Percentiles rank a stretch among this genome's conserved stretches.
These are phyloP conservation scores for Lactarius hengduanensis DNA, from an alignment of 768 basidiomycete species.

Conservation along the genomic window DNA sequence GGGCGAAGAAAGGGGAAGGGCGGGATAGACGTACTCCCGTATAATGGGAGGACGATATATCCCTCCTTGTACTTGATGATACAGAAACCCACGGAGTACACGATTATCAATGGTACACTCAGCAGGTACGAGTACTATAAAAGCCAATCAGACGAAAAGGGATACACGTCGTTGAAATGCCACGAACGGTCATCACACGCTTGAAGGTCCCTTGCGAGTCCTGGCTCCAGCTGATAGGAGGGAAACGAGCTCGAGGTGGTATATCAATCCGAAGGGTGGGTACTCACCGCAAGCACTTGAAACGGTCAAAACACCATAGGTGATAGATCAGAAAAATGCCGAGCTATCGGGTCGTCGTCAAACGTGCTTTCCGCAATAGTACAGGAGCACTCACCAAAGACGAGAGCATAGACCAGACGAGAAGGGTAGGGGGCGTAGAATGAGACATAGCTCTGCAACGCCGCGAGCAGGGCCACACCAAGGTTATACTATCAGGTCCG, in stretches of 20 bases:
- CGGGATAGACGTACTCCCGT: slow-evolving; percentile 43
- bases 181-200: slow-evolving; percentile 76
- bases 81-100: slow-evolving; percentile 63
- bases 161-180: background rate
- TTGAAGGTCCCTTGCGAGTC: slow-evolving; percentile 75
- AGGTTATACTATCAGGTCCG: too few relatives aligned
- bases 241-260: background rate
- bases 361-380: background rate
- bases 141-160: background rate
- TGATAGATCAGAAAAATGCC: slow-evolving; percentile 66
- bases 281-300: slow-evolving; percentile 67
- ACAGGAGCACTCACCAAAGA: slow-evolving; percentile 43
- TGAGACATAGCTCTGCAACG: slow-evolving; percentile 13
- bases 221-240: slow-evolving; percentile 57
- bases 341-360: slow-evolving; percentile 41
- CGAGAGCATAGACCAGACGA: slow-evolving; percentile 62
- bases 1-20: background rate
- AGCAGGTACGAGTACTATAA: slow-evolving; percentile 69
- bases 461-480: background rate
- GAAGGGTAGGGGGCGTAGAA: slow-evolving; percentile 33
- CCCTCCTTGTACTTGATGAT: slow-evolving; percentile 76
- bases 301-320: slow-evolving; percentile 77
- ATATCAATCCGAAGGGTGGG: background rate
- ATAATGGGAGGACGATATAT: slow-evolving; percentile 44
- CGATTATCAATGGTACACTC: slow-evolving; percentile 57